These are phyloP conservation scores for Naganishia randhawae DNA, from an alignment of 768 basidiomycete species.

Conservation along the genomic window DNA sequence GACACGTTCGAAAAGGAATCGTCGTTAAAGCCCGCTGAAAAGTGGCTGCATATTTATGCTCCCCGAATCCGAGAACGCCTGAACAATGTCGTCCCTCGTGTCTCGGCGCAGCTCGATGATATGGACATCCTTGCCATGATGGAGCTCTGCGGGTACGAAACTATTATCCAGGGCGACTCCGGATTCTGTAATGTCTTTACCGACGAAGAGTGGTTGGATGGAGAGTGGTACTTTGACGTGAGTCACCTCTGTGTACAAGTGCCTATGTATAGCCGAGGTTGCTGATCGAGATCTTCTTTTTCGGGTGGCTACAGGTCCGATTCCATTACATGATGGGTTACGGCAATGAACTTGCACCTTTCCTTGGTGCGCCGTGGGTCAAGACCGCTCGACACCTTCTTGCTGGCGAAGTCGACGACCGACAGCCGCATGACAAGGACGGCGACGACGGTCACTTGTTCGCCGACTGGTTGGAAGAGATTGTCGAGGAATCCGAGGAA, in stretches of 20 bases:
- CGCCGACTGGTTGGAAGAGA: slow-evolving; percentile 5
- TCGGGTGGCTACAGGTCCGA: slow-evolving; percentile 30
- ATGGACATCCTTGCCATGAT: slow-evolving; percentile 52
- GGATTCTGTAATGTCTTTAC: slow-evolving; percentile 51
- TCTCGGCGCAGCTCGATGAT: slow-evolving; percentile 41
- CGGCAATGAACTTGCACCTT: slow-evolving; percentile 46
- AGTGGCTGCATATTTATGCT: slow-evolving; percentile 49
- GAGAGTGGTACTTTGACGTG: slow-evolving; percentile 51
- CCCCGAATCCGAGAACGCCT: slow-evolving; percentile 41
- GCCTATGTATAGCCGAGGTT: neutral
- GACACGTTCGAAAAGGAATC: slow-evolving; percentile 50
- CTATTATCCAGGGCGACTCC: slow-evolving; percentile 45
- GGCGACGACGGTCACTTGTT: neutral
- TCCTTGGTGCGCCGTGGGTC: slow-evolving; percentile 52
- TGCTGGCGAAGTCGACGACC: slow-evolving; percentile 43
- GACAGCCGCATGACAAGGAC: slow-evolving; percentile 27
- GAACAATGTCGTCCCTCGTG: slow-evolving; percentile 29
- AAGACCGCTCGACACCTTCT: slow-evolving; percentile 48
- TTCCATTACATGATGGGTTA: slow-evolving; percentile 52
- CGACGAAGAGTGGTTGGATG: slow-evolving; percentile 49
- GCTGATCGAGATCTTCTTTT: slow-evolving; percentile 17
- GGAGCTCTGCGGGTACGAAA: slow-evolving; percentile 52
- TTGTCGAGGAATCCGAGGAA: slow-evolving; percentile 9
- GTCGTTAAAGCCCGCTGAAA: slow-evolving; percentile 44
- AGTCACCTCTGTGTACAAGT: slow-evolving; percentile 9